Evolutionary conservation across 129 eudicot genomes (phyloP), one percentile per base, ranked within the genome.

Genomic region (Escallonia rubra): DNA sequence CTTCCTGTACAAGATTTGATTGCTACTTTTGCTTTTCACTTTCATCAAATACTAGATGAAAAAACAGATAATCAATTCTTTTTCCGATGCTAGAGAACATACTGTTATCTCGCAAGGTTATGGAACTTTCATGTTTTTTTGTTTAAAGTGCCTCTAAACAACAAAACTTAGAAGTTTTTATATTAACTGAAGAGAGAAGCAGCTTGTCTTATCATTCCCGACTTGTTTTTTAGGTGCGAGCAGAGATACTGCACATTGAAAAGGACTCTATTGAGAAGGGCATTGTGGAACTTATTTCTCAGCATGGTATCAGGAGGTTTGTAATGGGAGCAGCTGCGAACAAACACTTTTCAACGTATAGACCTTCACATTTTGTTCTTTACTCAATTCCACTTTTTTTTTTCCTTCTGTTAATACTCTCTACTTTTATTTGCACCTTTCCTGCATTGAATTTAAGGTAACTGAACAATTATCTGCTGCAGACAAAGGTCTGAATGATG

Each of bases 321-420:
- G 96, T 93, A 46, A 89, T 93, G 91, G 98, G 98, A 66, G 96
- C 91, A 70, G 95, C 98, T 56, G 86, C 96, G 7, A 85, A 82
- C 69, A 84, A 61, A 68, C 78, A 66, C 49, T 89, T 82, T 78
- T 82, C 92, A 14, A 89, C 50, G 98, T 86, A 84, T 57, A 57
- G 38, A 71, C 51, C 39, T 2, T 34, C 3, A 8, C 13, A n/a
- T 43, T 54, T 52, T 52, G 9, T 52, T 9, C 57, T 53, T 72
- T 69, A 23, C 41, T 67, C 5, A 12, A 16, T 67, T 44, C 34
- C 4, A 23, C 23, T n/a, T 54, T 11, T 44, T 58, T 63, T 49
- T 49, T 2, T 13, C 13, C 34, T 58, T 63, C 41, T 49, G 65
- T 45, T 60, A 9, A 50, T 49, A 66, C 44, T 43, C 34, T 23